phyloP scores from a whole-genome alignment of 1,139 yeast genomes.

The Debaryomycetaceae sp. region DNA sequence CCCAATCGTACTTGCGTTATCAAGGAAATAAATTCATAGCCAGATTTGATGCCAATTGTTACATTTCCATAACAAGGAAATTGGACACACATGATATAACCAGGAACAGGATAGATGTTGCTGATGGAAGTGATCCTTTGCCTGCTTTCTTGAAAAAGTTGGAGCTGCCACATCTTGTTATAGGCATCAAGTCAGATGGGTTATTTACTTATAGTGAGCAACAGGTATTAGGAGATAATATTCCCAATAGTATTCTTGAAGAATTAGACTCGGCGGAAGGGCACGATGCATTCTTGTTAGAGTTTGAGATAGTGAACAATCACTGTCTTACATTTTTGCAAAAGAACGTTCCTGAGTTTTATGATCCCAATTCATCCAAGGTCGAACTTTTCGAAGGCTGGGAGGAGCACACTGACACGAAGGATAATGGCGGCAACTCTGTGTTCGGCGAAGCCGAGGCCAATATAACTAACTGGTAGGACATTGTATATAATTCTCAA shows the following conservation, averaged over 20 bases:
- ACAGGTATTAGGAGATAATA: conserved; percentile 69
- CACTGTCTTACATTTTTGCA: conserved; percentile 65
- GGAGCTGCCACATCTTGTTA: conserved; percentile 70
- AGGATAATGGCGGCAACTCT: conserved; percentile 56
- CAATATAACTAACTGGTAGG: conserved; percentile 79
- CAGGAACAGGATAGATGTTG: conserved; percentile 57
- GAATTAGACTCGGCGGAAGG: conserved; percentile 93
- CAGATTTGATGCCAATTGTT: conserved; percentile 94
- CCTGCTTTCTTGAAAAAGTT: conserved; percentile 49
- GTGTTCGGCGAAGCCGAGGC: conserved; percentile 95
- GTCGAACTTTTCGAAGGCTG: conserved; percentile 55
- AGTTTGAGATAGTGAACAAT: conserved; percentile 76
- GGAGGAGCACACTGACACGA: conserved; percentile 34
- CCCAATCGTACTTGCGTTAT: conserved; percentile 89
- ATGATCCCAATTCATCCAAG: conserved; percentile 39
- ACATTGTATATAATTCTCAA: background rate
- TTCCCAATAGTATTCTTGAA: conserved; percentile 67
- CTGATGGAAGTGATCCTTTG: conserved; percentile 32
- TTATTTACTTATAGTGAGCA: conserved; percentile 91
- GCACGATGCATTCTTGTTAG: conserved; percentile 92
- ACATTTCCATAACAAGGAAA: conserved; percentile 88
- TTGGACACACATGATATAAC: conserved; percentile 93
- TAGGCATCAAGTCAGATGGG: conserved; percentile 92
- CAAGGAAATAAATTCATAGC: conserved; percentile 88
- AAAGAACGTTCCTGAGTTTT: conserved; percentile 53